Evolutionary conservation across 768 basidiomycete species (phyloP).

Genomic region (Scleroderma citrinum): DNA sequence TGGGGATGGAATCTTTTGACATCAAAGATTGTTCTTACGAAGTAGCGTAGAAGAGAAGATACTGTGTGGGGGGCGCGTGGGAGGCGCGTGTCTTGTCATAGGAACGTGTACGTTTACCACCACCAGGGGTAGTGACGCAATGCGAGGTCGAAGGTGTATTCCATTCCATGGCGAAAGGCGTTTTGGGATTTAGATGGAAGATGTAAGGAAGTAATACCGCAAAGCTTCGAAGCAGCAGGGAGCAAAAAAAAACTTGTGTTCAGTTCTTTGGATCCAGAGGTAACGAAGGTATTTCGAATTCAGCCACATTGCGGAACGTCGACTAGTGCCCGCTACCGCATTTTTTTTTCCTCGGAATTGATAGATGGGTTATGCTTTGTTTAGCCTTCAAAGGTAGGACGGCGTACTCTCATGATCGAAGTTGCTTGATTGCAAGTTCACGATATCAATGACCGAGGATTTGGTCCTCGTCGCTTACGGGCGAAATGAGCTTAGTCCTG

Average conservation of each 20-base stretch:
- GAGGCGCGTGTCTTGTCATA: constrained; percentile 24
- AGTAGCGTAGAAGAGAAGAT: not conserved
- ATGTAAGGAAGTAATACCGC: not conserved
- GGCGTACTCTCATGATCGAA: not conserved
- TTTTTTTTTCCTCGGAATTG: constrained; percentile 1
- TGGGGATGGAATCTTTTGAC: not conserved
- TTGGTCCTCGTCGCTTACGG: not conserved
- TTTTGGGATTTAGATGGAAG: not conserved
- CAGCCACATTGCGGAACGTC: not conserved
- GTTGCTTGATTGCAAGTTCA: not conserved
- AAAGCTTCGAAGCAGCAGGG: too few relatives aligned
- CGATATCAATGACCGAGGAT: not conserved
- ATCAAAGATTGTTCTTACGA: not conserved
- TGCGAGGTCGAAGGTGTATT: not conserved
- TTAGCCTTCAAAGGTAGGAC: not conserved
- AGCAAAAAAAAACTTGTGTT: too few relatives aligned
- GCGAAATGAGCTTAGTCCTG: not conserved
- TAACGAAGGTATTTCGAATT: not conserved
- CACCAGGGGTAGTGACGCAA: constrained; percentile 15
- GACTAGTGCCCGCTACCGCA: not conserved
- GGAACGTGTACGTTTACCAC: constrained; percentile 18
- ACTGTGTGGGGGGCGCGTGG: constrained; percentile 21
- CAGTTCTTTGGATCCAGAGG: not conserved
- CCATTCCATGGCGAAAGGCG: not conserved
- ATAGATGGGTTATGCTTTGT: not conserved